Base-by-base conservation (phyloP, 495 filamentous ascomycete species). In the Amniculicola lignicola region DNA sequence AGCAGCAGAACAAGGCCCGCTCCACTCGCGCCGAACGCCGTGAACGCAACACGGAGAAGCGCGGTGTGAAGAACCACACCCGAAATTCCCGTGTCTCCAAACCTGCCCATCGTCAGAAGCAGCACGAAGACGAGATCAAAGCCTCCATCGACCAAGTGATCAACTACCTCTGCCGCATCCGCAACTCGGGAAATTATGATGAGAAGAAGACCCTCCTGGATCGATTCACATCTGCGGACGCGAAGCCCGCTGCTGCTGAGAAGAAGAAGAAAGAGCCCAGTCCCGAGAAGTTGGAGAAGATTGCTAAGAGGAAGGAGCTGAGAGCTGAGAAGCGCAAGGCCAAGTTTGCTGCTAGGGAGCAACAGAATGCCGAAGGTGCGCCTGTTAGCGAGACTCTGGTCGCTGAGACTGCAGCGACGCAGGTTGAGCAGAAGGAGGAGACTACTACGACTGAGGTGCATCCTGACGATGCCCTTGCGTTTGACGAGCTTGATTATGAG, bases 221-320 rank as follows among this genome's bases (percentile, higher is more conserved):
- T 16, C 46, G 46, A 27, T n/a, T 37, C 33, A 50, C 46, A 2
- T n/a, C 15, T 14, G 28, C 16, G 10, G 46, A 11, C 16, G 2
- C n/a, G n/a, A 50, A 50, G 46, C 22, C 35, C 28, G 28, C 29
- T 33, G 29, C 29, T 33, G 29, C 29, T 33, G n/a, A 33, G 29
- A 7, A 7, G 7, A 40, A 40, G 37, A 50, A 50, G 46, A 48
- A 50, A 21, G 46, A 50, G 28, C 29, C 37, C n/a, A 40, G 35
- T 16, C 12, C 48, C 9, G 22, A 16, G 33, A 51, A 51, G 21
- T 16, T 51, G 11, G 48, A 39, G 48, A 51, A 51, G 48, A 40
- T 51, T 24, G 18, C 39, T 33, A 51, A 51, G 48, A 33, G 48
- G 21, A 27, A 28, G 22, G 48, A 39, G 21, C 21, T 41, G 14